Percentiles rank a stretch among this genome's conserved stretches.
Conservation (phyloP, 2,329 filamentous ascomycete species). For the Penicillium griseofulvum region DNA sequence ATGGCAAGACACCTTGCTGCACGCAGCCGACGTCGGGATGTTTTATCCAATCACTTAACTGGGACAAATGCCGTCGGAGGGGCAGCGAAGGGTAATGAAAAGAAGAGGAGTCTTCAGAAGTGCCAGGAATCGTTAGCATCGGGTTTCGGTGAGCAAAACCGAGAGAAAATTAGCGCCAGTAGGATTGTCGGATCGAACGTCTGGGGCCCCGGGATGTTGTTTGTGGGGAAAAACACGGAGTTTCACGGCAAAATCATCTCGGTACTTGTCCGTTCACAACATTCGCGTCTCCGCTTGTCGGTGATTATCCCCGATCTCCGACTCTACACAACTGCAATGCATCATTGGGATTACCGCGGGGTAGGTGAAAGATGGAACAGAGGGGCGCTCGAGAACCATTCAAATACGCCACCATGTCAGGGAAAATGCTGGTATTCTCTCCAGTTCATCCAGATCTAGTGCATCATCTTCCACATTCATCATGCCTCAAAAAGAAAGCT, state of each 20-base stretch:
- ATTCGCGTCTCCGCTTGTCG: conserved; percentile 23
- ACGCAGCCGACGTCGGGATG: background rate
- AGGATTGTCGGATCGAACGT: too few relatives aligned
- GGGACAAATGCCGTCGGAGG: background rate
- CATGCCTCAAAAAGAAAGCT: conserved; percentile 53
- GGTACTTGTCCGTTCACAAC: too few relatives aligned
- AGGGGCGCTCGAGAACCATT: conserved; percentile 7
- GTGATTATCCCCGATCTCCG: conserved; percentile 33
- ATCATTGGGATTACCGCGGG: conserved; percentile 2
- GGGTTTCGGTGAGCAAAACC: conserved; percentile 4
- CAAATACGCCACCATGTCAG: conserved; percentile 20
- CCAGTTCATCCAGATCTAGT: conserved; percentile 7
- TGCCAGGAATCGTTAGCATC: background rate
- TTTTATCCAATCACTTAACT: background rate
- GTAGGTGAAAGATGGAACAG: background rate
- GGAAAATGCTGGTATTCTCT: background rate
- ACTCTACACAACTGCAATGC: conserved; percentile 11
- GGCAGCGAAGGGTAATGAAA: background rate
- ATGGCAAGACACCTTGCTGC: background rate
- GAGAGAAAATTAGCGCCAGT: background rate
- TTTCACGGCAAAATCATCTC: too few relatives aligned
- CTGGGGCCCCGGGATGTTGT: background rate
- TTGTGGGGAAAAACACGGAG: background rate
- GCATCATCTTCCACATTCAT: conserved; percentile 14
- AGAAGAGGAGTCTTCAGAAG: background rate